A percentile compares a stretch with the other conserved stretches of the same genome.
phyloP scores from a whole-genome alignment of 495 filamentous ascomycete species.

The Penicillium odoratum region DNA sequence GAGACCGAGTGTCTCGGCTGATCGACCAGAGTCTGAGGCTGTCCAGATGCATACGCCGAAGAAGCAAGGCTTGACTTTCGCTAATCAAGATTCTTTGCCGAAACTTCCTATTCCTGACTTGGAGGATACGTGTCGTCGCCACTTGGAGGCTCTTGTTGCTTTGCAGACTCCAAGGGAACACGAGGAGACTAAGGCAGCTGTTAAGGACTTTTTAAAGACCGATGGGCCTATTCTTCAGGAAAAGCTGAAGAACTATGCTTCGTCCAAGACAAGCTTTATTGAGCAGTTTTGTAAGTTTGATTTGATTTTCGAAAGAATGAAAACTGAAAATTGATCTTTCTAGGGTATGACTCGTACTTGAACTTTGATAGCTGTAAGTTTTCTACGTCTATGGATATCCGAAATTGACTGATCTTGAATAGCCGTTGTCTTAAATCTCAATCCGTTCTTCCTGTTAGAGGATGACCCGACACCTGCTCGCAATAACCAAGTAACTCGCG shows the following conservation, averaged over 20 bases:
- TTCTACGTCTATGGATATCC: not conserved
- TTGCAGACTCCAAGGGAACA: slow-evolving; percentile 82
- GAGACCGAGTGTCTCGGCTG: slow-evolving; percentile 24
- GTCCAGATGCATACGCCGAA: slow-evolving; percentile 23
- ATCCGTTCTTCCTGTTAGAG: slow-evolving; percentile 96
- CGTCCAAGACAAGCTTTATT: slow-evolving; percentile 91
- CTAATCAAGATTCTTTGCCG: slow-evolving; percentile 81
- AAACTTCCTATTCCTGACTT: slow-evolving; percentile 96
- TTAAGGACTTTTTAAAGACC: slow-evolving; percentile 78
- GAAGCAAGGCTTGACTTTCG: slow-evolving; percentile 69
- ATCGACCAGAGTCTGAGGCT: slow-evolving; percentile 11
- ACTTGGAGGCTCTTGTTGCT: slow-evolving; percentile 76
- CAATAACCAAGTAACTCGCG: slow-evolving; percentile 93
- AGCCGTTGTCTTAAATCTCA: slow-evolving; percentile 93
- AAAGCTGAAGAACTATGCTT: slow-evolving; percentile 89
- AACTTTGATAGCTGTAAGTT: slow-evolving; percentile 87
- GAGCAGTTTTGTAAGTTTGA: slow-evolving; percentile 90
- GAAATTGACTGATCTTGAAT: not conserved
- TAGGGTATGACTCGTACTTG: slow-evolving; percentile 98
- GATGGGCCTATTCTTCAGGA: slow-evolving; percentile 88
- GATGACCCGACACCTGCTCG: slow-evolving; percentile 96
- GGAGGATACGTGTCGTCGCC: slow-evolving; percentile 74
- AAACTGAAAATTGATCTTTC: slow-evolving; percentile 1
- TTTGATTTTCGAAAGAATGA: not conserved
- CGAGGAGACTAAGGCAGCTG: slow-evolving; percentile 74